Evolutionary conservation across 768 basidiomycete genomes (phyloP).

Genomic region (Boletales sp.): DNA sequence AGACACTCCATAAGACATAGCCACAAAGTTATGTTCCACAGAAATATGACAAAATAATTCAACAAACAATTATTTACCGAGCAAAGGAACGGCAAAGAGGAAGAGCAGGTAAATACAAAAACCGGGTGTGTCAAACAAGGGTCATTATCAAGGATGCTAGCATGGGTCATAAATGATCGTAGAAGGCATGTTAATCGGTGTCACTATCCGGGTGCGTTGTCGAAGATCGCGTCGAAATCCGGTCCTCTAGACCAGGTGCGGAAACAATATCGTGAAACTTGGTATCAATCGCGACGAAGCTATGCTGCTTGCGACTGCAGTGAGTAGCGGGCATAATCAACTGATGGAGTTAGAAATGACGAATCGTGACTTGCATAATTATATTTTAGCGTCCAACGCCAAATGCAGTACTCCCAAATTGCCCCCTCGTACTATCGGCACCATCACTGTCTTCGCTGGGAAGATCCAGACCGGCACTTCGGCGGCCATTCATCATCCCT

Average conservation of each 20-base stretch:
- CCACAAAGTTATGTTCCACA: conserved; percentile 6
- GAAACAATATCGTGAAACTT: conserved; percentile 2
- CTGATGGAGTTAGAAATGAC: conserved; percentile 6
- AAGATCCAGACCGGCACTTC: conserved; percentile 36
- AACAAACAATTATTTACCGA: background rate
- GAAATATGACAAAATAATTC: conserved; percentile 10
- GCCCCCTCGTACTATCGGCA: conserved; percentile 20
- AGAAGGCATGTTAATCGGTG: conserved; percentile 14
- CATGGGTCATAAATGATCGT: conserved; percentile 25
- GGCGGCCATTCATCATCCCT: conserved; percentile 41
- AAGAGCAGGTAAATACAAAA: conserved; percentile 12
- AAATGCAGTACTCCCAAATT: conserved; percentile 26
- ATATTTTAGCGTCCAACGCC: conserved; percentile 17
- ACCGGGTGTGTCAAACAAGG: conserved; percentile 2
- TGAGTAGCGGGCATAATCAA: conserved; percentile 8
- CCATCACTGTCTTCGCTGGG: conserved; percentile 20
- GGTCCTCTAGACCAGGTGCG: conserved; percentile 23
- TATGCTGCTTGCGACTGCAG: conserved; percentile 12
- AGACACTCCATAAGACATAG: conserved; percentile 4
- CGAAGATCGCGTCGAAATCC: conserved; percentile 14
- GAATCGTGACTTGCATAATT: conserved; percentile 15
- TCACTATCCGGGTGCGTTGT: conserved; percentile 7
- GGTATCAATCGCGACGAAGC: conserved; percentile 9
- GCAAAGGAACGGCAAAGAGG: background rate
- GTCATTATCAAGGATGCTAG: conserved; percentile 20